These are phyloP conservation scores for Myriosclerotinia curreyana DNA, from an alignment of 2,329 filamentous ascomycete species.

Conservation along the genomic window DNA sequence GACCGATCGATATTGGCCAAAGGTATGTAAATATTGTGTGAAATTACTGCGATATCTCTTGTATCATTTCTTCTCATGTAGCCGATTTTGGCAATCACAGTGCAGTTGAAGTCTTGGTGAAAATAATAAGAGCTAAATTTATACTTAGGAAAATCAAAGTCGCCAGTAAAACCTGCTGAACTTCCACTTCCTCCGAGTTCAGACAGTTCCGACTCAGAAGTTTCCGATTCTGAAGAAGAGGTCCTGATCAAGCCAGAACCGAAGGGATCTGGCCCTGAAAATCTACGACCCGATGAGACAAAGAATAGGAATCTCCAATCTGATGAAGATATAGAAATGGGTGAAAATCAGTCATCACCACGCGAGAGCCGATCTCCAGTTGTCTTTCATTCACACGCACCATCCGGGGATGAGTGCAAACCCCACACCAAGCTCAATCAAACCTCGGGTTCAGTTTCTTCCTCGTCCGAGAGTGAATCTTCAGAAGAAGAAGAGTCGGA, in stretches of 20 bases:
- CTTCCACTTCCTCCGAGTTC: slow-evolving; percentile 12
- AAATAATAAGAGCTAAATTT: slow-evolving; percentile 3
- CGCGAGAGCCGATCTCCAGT: slow-evolving; percentile 37
- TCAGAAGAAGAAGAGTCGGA: slow-evolving; percentile 14
- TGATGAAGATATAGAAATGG: slow-evolving; percentile 25
- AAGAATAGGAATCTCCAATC: slow-evolving; percentile 2
- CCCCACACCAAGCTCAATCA: not conserved
- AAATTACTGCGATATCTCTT: not conserved
- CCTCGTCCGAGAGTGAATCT: slow-evolving; percentile 2
- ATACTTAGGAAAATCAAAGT: slow-evolving; percentile 7
- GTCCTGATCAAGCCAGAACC: not conserved
- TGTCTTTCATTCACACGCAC: slow-evolving; percentile 26
- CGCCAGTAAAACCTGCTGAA: slow-evolving; percentile 6
- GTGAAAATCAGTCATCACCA: slow-evolving; percentile 30
- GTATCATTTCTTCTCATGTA: not conserved
- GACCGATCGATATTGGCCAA: not conserved
- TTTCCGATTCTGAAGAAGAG: slow-evolving; percentile 25
- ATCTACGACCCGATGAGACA: not conserved
- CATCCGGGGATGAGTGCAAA: slow-evolving; percentile 17
- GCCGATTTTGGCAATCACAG: not conserved
- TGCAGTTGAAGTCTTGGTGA: not conserved
- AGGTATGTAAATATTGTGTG: slow-evolving; percentile 11
- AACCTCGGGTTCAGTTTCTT: not conserved
- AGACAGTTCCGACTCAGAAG: slow-evolving; percentile 12
- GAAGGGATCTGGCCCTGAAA: slow-evolving; percentile 4